Evolutionary conservation across 31 red algal species (phyloP), one percentile per base, ranked within the genome.

Genomic region (Asparagopsis taxiformis): DNA sequence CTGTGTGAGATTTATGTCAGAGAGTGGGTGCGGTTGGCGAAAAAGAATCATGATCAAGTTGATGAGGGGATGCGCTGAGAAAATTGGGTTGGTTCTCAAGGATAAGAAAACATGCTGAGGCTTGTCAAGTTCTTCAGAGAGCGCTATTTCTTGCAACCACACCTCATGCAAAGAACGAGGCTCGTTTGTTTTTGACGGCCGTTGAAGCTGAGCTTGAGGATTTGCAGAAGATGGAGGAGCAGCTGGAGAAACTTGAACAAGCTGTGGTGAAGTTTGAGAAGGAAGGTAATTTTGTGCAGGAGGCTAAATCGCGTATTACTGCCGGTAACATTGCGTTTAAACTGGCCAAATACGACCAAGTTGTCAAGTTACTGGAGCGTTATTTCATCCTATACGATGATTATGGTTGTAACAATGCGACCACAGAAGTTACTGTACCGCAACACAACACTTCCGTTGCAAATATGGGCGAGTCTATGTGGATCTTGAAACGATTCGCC

Each of bases 341-440:
- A 4, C 25, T 85, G 24, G 53, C 65, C 34, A 65, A 68, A 50
- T 43, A 29, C 33, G 60, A 67, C 15, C 38, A 74, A 3, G 69
- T 39, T 30, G 70, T 74, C 2, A 21, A 59, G 29, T 52, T 67
- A 41, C 61, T 85, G 33, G 10, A 34, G 24, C 34, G 80, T 15
- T 85, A 85, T 55, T 85, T 85, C 46, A 46, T 55, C n/a, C 28
- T 85, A 25, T 68, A 75, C 4, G 80, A 85, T 48, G 69, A 74
- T 25, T 85, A 74, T 55, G 80, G 70, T 6, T 85, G 80, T 57
- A 35, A 85, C 17, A 53, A 62, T 24, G 62, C 50, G 17, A 46
- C 62, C 2, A 85, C 80, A 0, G 80, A 59, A 33, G 44, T 85
- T 29, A 55, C 39, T 8, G 28, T 60, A 15, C 31, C 56, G 9